phyloP scores from a whole-genome alignment of 768 basidiomycete species.

The Amanita pseudoporphyria region DNA sequence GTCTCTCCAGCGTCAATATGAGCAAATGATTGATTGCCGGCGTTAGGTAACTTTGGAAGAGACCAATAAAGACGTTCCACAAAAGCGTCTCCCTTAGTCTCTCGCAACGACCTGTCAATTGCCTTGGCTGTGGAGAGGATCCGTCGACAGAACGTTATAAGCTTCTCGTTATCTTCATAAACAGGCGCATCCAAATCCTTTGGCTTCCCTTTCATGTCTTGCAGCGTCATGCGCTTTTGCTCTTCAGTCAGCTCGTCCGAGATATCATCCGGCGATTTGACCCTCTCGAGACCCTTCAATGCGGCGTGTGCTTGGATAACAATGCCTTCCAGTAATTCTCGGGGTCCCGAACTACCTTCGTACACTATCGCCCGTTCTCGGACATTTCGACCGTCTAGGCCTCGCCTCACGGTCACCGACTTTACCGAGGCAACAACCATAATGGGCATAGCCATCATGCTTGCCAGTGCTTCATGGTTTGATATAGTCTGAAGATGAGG shows the following conservation, averaged over 20 bases:
- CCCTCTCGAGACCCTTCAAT: slow-evolving; percentile 73
- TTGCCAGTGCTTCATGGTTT: slow-evolving; percentile 84
- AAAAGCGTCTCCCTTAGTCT: slow-evolving; percentile 86
- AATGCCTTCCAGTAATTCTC: slow-evolving; percentile 85
- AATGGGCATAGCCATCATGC: slow-evolving; percentile 96
- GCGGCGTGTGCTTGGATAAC: slow-evolving; percentile 92
- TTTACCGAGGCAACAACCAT: slow-evolving; percentile 76
- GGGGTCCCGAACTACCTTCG: slow-evolving; percentile 84
- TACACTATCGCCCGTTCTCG: slow-evolving; percentile 81
- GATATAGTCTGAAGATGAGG: slow-evolving; percentile 64
- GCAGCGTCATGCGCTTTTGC: slow-evolving; percentile 73
- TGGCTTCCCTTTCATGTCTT: slow-evolving; percentile 51
- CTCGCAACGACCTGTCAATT: slow-evolving; percentile 80
- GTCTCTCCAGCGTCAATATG: slow-evolving; percentile 45
- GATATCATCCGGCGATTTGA: slow-evolving; percentile 35
- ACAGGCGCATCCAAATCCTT: slow-evolving; percentile 39
- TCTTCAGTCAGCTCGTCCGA: slow-evolving; percentile 78
- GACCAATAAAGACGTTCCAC: slow-evolving; percentile 68
- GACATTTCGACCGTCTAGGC: slow-evolving; percentile 29
- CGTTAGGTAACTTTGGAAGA: slow-evolving; percentile 61
- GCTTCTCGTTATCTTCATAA: slow-evolving; percentile 69
- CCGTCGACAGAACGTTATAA: slow-evolving; percentile 76
- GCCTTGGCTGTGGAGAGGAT: slow-evolving; percentile 75
- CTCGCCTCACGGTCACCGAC: slow-evolving; percentile 47
- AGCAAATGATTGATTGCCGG: slow-evolving; percentile 22